Base-by-base conservation (phyloP, 75 land plant species). In the Pinus albicaulis region DNA sequence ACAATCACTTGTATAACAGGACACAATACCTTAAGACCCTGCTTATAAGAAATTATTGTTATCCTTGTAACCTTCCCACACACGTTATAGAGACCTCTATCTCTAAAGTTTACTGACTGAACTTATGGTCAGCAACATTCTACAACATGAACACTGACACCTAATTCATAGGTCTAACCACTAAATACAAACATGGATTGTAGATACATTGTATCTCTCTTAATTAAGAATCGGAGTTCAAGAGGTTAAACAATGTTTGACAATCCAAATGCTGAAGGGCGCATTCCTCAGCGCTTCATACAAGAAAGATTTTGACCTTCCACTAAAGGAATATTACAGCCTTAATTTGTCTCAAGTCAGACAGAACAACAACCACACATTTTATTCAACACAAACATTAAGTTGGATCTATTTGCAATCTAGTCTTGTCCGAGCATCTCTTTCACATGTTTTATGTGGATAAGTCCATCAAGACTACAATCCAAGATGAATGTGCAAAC, bases 391-490 rank as follows among this genome's bases (percentile, higher is more conserved):
- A 38, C 22, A 38, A 20, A 68, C 44, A n/a, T 11, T 38, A 41
- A 24, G 22, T 38, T 20, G 38, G 0, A 68, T 19, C 12, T 52
- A 68, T 68, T 68, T 22, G 19, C 20, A 36, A 3, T 10, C 20
- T 68, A 7, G 22, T 20, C 28, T 41, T 41, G 22, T 22, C 63
- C 36, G 3, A 17, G 36, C 75, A 76, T 76, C 4, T 17, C 7
- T 71, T 23, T 75, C 71, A 76, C 76, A 74, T 61, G 20, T 78
- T 79, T 58, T 83, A 74, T 41, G 62, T 74, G 77, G 82, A 83
- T 4, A 86, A 38, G 41, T 86, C 88, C 38, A 86, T 71, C 60
- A 86, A 63, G 4, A 62, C 75, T 68, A 83, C 58, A 3, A 86
- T 86, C 86, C 83, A 80, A 26, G 71, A 34, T 24, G 13, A 74